Evolutionary conservation across 2,329 filamentous ascomycete genomes (phyloP).

Genomic region (Ambrosiella beaveri): DNA sequence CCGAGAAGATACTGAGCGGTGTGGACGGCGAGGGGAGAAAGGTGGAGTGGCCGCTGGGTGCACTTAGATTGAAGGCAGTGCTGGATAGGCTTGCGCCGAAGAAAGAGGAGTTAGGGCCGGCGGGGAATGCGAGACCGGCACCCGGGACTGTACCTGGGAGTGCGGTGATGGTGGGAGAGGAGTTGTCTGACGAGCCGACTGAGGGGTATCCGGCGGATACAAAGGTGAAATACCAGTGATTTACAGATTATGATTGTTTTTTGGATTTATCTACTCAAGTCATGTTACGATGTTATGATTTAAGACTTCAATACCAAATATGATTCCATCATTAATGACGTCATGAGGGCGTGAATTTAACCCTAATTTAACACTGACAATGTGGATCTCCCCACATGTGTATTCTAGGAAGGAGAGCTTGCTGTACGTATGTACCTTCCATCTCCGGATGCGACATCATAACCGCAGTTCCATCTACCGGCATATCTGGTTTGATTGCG

Average conservation of each 20-base stretch:
- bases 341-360: neutral
- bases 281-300: neutral
- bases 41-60: slow-evolving; percentile 6
- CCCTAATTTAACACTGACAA: neutral
- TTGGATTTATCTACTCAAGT: neutral
- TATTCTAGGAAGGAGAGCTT: neutral
- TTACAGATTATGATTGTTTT: no score
- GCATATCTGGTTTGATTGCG: neutral
- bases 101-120: neutral
- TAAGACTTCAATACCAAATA: no score
- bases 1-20: slow-evolving; percentile 30
- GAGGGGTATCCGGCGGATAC: neutral
- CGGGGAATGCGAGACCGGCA: neutral
- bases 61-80: slow-evolving; percentile 1
- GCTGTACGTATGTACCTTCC: neutral
- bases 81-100: neutral
- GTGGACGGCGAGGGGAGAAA: slow-evolving; percentile 15
- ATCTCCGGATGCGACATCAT: neutral
- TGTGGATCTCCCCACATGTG: neutral
- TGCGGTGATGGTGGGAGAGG: neutral
- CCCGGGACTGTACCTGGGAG: neutral
- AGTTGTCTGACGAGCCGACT: neutral
- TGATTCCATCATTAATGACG: no score
- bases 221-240: neutral
- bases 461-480: neutral